These are phyloP conservation scores for Alternaria triticina DNA, from an alignment of 2,329 filamentous ascomycete genomes.

Conservation along the genomic window DNA sequence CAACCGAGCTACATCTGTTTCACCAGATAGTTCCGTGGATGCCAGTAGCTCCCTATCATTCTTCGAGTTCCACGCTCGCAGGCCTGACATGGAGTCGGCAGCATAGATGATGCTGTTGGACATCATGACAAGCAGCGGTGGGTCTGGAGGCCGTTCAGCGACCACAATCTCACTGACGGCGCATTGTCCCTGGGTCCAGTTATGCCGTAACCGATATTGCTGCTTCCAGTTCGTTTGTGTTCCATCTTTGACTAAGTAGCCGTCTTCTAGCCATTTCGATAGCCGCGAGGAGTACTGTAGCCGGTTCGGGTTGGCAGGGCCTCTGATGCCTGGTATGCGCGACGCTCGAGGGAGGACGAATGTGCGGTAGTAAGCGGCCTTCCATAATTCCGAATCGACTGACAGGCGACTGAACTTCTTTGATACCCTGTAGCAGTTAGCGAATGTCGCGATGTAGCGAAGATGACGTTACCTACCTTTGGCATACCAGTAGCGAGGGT, in stretches of 20 bases:
- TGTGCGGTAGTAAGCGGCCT: slow-evolving; percentile 81
- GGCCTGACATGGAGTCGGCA: slow-evolving; percentile 70
- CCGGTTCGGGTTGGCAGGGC: slow-evolving; percentile 45
- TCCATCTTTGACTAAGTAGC: slow-evolving; percentile 60
- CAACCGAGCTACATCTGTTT: slow-evolving; percentile 25
- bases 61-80: slow-evolving; percentile 80
- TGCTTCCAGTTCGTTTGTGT: slow-evolving; percentile 78
- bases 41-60: slow-evolving; percentile 65
- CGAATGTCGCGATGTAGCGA: neutral
- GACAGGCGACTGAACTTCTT: slow-evolving; percentile 75
- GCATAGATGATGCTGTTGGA: slow-evolving; percentile 79
- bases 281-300: slow-evolving; percentile 61
- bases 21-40: slow-evolving; percentile 38
- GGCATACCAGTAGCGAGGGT: slow-evolving; percentile 68
- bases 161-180: slow-evolving; percentile 79
- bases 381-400: slow-evolving; percentile 89
- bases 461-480: slow-evolving; percentile 56
- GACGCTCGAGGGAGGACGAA: slow-evolving; percentile 84
- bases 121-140: slow-evolving; percentile 76
- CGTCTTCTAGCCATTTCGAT: slow-evolving; percentile 68
- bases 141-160: slow-evolving; percentile 57
- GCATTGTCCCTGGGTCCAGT: slow-evolving; percentile 86
- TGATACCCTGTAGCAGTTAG: slow-evolving; percentile 64
- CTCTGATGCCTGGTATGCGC: slow-evolving; percentile 72
- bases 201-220: slow-evolving; percentile 86